Evolutionary conservation across 345 rosid species (phyloP), one percentile per base, ranked within the genome.

Genomic region (Brassica nigra): DNA sequence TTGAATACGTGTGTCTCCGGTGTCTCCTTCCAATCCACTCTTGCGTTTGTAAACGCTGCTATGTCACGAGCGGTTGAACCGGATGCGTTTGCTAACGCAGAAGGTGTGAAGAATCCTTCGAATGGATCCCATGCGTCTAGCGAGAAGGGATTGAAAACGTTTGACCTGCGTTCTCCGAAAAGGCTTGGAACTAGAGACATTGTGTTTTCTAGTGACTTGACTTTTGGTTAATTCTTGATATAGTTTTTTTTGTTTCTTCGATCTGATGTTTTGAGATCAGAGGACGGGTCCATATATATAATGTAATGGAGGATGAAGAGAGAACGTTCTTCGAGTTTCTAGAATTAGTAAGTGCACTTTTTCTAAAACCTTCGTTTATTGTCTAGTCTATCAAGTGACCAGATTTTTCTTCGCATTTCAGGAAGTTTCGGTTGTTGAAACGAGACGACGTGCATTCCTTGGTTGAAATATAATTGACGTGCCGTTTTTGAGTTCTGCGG

Each of bases 21-120:
- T 1, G 82, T 80, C 79, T 83, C 83, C 14, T 6, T 80, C 86
- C 84, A 83, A 8, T 80, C 84, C 4, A 83, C 70, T 37, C 49
- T 62, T 1, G 70, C 36, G 66, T 77, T 80, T 36, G 85, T 80
- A 8, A 80, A 11, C 6, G 83, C 74, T 18, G 82, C 47, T 0
- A 70, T 47, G 5, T 83, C 84, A 0, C 55, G 16, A 47, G 55
- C 16, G 55, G 55, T 47, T 47, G 55, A 12, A 47, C 78, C 55
- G 15, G 70, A 30, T 4, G 55, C 55, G 55, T 47, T 47, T 47
- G 55, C 55, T 47, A 47, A 47, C 6, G 2, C 30, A 0, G 28
- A 73, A 0, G 11, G 66, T 0, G 28, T 27, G 6, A 71, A 34
- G 81, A 78, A 73, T 1, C 81, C 74, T 44, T 74, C 30, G 0